phyloP scores from a whole-genome alignment of 371 early-diverging fungal genomes.

The Apophysomyces variabilis region DNA sequence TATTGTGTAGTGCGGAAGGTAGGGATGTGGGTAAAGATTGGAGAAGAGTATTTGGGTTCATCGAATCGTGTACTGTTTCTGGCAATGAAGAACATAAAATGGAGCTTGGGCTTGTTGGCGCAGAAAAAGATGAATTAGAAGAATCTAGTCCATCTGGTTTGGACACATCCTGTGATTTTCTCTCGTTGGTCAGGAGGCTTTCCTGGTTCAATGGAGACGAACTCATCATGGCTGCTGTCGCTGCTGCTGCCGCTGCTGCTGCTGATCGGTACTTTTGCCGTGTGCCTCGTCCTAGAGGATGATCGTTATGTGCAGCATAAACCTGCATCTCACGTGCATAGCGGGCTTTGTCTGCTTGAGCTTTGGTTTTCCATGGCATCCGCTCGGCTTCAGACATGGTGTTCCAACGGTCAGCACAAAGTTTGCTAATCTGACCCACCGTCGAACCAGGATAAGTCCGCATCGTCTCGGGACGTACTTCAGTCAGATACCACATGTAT shows the following conservation, averaged over 20 bases:
- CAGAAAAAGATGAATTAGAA: neutral
- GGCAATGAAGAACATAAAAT: slow-evolving; percentile 1
- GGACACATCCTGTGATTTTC: neutral
- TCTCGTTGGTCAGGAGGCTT: neutral
- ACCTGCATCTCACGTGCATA: slow-evolving; percentile 77
- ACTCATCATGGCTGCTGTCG: slow-evolving; percentile 15
- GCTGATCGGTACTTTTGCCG: slow-evolving; percentile 48
- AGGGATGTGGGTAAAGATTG: slow-evolving; percentile 9
- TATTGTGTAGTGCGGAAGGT: slow-evolving; percentile 2
- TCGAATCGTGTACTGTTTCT: slow-evolving; percentile 2
- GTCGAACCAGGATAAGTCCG: slow-evolving; percentile 67
- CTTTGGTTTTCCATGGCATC: slow-evolving; percentile 67
- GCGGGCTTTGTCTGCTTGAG: slow-evolving; percentile 72
- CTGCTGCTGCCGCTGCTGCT: slow-evolving; percentile 25
- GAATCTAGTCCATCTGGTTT: neutral
- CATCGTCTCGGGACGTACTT: slow-evolving; percentile 66
- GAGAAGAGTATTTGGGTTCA: slow-evolving; percentile 1
- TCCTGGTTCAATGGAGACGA: neutral
- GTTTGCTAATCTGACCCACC: slow-evolving; percentile 73
- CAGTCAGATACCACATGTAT: slow-evolving; percentile 74
- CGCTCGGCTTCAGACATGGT: slow-evolving; percentile 59
- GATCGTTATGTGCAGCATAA: slow-evolving; percentile 56
- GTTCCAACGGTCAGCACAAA: slow-evolving; percentile 75
- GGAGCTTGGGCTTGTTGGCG: slow-evolving; percentile 4
- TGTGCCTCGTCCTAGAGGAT: slow-evolving; percentile 51